Evolutionary conservation across 805 yeast species (phyloP), one percentile per base, ranked within the genome.

Genomic region (Candida orba): DNA sequence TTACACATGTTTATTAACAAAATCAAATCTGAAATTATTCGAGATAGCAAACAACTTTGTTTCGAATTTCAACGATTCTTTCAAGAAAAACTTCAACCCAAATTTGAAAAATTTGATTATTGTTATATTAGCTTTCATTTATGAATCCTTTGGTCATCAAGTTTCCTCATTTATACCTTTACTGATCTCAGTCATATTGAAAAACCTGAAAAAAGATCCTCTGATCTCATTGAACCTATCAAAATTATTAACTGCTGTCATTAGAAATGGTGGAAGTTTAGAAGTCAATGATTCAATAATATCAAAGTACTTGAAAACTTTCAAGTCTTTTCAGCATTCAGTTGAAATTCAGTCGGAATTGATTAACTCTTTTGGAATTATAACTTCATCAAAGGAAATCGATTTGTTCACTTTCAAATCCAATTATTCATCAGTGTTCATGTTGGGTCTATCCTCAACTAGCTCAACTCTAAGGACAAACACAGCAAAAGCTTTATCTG

Each of bases 401-500:
- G 66, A 66, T 47, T 55, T 64, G 6, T 44, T 54, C 6, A 56
- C 55, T 34, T 52, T 59, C 50, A 63, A 58, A 13, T 44, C 52
- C 1, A 10, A 41, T 2, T 25, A 45, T 34, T 44, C 44, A 9
- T 32, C 42, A 2, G 7, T 25, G 1, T 35, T 49, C 52, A 58
- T 46, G 36, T 36, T 8, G 40, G 67, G 43, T 39, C 59, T 43
- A n/a, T 45, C 48, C 2, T 40, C n/a, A 37, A 39, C 25, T 24
- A 24, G 27, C 8, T 7, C 24, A 4, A 6, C n/a, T 10, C 24
- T 27, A 49, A 60, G 39, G 50, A 42, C 38, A 41, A 63, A 44
- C 33, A 57, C 68, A 0, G 67, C 71, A 1, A 63, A 57, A 33
- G 43, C 64, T 1, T 25, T 68, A 10, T 67, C 71, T 0, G 71